These are phyloP conservation scores for Calendula officinalis DNA, from an alignment of 129 eudicot species.

Conservation along the genomic window DNA sequence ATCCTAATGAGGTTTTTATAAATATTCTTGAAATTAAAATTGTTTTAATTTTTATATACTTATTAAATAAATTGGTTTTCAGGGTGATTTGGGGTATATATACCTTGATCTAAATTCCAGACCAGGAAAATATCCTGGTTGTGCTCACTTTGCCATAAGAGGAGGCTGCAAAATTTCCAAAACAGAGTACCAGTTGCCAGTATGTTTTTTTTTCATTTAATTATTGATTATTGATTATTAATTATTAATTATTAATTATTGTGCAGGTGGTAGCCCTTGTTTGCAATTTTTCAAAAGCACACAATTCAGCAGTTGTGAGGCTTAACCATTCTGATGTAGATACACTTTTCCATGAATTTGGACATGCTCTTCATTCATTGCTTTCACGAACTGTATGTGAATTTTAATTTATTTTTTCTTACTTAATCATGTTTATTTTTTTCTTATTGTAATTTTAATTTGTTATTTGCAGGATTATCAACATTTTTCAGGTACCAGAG, in stretches of 20 bases:
- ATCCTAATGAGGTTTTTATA: slow-evolving; percentile 74
- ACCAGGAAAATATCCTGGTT: slow-evolving; percentile 79
- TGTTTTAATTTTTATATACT: slow-evolving; percentile 8
- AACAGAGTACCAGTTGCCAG: slow-evolving; percentile 92
- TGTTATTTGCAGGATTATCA: slow-evolving; percentile 76
- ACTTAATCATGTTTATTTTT: background rate
- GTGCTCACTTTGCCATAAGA: slow-evolving; percentile 93
- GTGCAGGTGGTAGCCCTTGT: slow-evolving; percentile 91
- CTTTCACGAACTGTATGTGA: slow-evolving; percentile 86
- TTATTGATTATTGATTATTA: background rate
- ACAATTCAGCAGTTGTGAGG: slow-evolving; percentile 39
- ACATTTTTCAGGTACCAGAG: slow-evolving; percentile 96
- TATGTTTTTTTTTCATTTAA: slow-evolving; percentile 35
- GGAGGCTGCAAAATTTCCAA: slow-evolving; percentile 85
- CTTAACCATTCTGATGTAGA: slow-evolving; percentile 92
- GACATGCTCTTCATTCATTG: slow-evolving; percentile 95
- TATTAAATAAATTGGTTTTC: slow-evolving; percentile 14
- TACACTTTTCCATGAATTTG: slow-evolving; percentile 95
- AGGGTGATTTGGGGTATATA: slow-evolving; percentile 94
- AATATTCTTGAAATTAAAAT: background rate
- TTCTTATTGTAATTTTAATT: slow-evolving; percentile 10
- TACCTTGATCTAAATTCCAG: slow-evolving; percentile 93
- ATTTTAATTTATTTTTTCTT: background rate
- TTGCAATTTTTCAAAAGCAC: slow-evolving; percentile 70
- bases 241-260: slow-evolving; percentile 12